Evolutionary conservation across 2,329 filamentous ascomycete species (phyloP), one percentile per base, ranked within the genome.

Genomic region (Pseudocercospora ulei): DNA sequence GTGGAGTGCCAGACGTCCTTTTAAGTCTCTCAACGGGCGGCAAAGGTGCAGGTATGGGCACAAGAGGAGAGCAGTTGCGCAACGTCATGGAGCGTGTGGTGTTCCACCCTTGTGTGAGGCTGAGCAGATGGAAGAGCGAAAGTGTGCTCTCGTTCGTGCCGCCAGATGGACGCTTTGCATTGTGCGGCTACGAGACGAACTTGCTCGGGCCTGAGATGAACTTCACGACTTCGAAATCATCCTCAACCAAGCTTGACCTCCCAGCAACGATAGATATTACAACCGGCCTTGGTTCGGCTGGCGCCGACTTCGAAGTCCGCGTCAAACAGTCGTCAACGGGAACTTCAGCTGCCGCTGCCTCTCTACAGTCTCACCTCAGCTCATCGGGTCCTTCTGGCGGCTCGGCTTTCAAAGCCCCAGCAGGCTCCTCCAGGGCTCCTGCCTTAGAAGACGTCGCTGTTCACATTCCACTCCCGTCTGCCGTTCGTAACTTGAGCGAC

Each of bases 61-160:
- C 73, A 47, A 33, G 57, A 45, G 57, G 54, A 3, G 56, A 61
- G 13, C 56, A 59, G 39, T 41, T 61, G 12, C 49, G 55, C 5
- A 48, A 43, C 8, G 73, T 87, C 22, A 76, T 98, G 60, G 80
- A 92, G 49, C 67, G 94, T 1, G 90, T 88, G 1, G 86, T 95
- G 0, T 98, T 98, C 53, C 90, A 98, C 59, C 90, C 90, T 0
- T 96, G 90, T 55, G 90, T 98, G 5, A 73, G 90, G 11, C 67
- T 98, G 2, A 81, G 80, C n/a, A 73, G 78, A 47, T 98, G 90
- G 90, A 80, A 80, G 52, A 84, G 93, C 53, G 75, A 76, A 39
- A 90, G 90, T 2, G 82, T 94, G 49, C 68, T 98, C n/a, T 93
- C 84, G 57, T 98, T 98, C 56, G 76, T 98, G 7, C 90, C 90